phyloP scores from a whole-genome alignment of 2,329 filamentous ascomycete genomes.

The Thyridium curvatum region DNA sequence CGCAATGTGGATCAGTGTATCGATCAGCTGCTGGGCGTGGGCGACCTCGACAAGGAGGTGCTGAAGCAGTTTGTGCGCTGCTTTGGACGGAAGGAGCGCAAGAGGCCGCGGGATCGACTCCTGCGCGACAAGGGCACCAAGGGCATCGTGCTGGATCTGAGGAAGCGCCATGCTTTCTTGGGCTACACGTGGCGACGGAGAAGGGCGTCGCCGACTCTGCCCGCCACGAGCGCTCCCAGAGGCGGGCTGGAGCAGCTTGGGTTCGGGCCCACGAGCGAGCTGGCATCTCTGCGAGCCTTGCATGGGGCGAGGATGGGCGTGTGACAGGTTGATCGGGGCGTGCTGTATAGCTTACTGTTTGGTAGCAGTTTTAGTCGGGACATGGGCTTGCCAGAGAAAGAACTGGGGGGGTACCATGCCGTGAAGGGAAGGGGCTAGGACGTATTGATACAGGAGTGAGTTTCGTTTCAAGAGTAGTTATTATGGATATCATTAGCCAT shows the following conservation, averaged over 20 bases:
- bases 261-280: constrained; percentile 3
- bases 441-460: no score
- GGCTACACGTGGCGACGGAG: constrained; percentile 78
- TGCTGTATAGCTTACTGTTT: no score
- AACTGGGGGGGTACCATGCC: no score
- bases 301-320: constrained; percentile 13
- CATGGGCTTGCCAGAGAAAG: no score
- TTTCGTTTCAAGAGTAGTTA: no score
- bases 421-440: no score
- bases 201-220: constrained; percentile 5
- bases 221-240: neutral
- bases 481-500: neutral
- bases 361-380: no score
- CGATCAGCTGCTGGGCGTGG: constrained; percentile 27
- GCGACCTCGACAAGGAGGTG: constrained; percentile 28
- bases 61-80: constrained; percentile 45
- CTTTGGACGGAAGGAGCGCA: constrained; percentile 60
- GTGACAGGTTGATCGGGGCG: neutral
- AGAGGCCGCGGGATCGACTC: constrained; percentile 77
- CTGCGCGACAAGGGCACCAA: constrained; percentile 66
- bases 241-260: neutral
- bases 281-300: constrained; percentile 10
- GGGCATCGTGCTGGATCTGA: constrained; percentile 65
- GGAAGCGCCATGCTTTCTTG: constrained; percentile 78
- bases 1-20: constrained; percentile 43